phyloP scores from a whole-genome alignment of 176 grass and related monocot species.

The Oryza glumipatula region DNA sequence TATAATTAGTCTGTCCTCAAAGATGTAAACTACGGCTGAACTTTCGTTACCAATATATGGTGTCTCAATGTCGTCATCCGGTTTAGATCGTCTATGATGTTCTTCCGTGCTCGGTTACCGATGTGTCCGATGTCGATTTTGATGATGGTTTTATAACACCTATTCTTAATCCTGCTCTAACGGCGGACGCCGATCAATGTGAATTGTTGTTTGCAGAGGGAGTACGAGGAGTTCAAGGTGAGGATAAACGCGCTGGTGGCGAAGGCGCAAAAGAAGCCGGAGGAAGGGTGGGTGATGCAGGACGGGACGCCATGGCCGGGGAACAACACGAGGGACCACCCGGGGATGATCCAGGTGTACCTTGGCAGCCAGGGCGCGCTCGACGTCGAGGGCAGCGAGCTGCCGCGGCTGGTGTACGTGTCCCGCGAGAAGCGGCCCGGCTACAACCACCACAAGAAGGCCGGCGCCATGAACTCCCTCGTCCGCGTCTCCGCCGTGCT shows the following conservation, averaged over 20 bases:
- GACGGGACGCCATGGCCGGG: slow-evolving; percentile 95
- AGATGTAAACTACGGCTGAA: too few species aligned
- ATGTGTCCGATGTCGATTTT: too few species aligned
- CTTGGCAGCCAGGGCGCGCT: slow-evolving; percentile 85
- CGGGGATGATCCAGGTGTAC: slow-evolving; percentile 97
- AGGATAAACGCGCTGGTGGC: slow-evolving; percentile 85
- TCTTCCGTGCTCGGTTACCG: too few species aligned
- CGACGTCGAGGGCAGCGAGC: slow-evolving; percentile 78
- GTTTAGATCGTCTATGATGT: too few species aligned
- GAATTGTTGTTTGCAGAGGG: too few species aligned
- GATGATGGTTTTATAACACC: too few species aligned
- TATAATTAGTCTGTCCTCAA: too few species aligned
- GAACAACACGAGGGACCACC: slow-evolving; percentile 93
- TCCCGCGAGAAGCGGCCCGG: slow-evolving; percentile 82
- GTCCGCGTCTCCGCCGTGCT: slow-evolving; percentile 88
- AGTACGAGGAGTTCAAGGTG: slow-evolving; percentile 98
- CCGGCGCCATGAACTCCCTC: slow-evolving; percentile 87
- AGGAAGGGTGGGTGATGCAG: slow-evolving; percentile 99
- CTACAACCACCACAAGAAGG: slow-evolving; percentile 98
- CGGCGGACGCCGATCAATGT: too few species aligned
- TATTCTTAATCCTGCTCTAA: too few species aligned
- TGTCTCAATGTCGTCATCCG: too few species aligned
- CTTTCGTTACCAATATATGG: too few species aligned
- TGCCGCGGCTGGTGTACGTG: slow-evolving; percentile 84
- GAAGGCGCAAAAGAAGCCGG: slow-evolving; percentile 89